phyloP scores from a whole-genome alignment of 2,329 filamentous ascomycete species.

The Cyphellophora europaea region DNA sequence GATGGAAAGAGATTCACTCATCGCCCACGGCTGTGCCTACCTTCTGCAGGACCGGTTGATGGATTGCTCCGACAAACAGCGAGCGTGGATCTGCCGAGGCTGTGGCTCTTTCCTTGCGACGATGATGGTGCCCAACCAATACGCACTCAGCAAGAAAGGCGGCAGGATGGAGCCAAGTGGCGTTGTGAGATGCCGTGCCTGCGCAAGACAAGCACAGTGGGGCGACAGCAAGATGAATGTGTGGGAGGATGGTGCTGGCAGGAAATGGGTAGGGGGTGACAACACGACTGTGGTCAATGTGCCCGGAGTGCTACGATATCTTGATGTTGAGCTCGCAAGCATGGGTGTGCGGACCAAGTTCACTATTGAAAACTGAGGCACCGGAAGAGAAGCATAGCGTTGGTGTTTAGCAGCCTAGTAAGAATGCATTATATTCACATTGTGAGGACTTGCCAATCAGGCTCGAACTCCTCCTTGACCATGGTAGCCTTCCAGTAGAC shows the following conservation, averaged over 20 bases:
- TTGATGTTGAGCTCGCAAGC: conserved; percentile 89
- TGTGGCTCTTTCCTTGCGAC: conserved; percentile 89
- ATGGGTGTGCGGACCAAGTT: conserved; percentile 98
- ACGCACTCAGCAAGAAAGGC: conserved; percentile 12
- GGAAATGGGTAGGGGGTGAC: conserved; percentile 77
- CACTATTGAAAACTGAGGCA: conserved; percentile 48
- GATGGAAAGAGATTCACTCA: conserved; percentile 93
- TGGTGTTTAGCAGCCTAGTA: no score
- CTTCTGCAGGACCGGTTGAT: conserved; percentile 88
- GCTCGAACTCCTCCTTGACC: no score
- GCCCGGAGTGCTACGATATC: conserved; percentile 81
- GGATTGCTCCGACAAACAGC: conserved; percentile 92
- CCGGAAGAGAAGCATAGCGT: no score
- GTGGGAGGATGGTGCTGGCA: conserved; percentile 87
- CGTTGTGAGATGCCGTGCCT: conserved; percentile 69
- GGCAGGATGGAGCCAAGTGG: conserved; percentile 38
- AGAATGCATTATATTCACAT: no score
- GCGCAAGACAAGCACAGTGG: conserved; percentile 55
- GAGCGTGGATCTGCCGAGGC: conserved; percentile 76
- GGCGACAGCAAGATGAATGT: conserved; percentile 60
- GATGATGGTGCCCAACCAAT: conserved; percentile 43
- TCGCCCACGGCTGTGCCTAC: conserved; percentile 93
- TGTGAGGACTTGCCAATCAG: no score
- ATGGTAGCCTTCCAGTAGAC: no score
- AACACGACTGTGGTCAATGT: conserved; percentile 87